Base-by-base conservation (phyloP, 441 rosid species). In the Erodium moschatum region DNA sequence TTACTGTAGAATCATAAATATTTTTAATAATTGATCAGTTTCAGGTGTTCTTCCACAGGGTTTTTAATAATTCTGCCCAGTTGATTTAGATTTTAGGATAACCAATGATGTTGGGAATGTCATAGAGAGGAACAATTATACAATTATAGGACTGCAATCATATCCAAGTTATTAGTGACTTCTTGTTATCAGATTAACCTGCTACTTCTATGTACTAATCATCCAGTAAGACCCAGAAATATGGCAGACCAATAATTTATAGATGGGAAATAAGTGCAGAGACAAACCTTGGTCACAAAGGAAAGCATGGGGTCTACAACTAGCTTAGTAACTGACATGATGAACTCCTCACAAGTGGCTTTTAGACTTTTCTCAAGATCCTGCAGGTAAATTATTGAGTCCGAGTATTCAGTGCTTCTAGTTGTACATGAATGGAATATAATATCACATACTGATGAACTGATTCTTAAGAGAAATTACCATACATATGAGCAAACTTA, bases 271-370 rank as follows among this genome's bases (percentile, higher is more conserved):
- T 29, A 64, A 63, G 68, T 52, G 67, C 60, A 70, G 72, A 69
- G 70, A 70, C 70, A 29, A 72, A 93, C 98, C 96, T 94, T 91
- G 77, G 97, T 81, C 19, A 82, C 91, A 81, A 91, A 91, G 18
- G 96, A 89, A 76, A 94, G 97, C 96, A 94, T 85, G 70, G 98
- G 96, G 80, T 94, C 98, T 70, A 91, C 98, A 66, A 91, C 89
- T 71, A 86, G 86, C 83, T 91, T 94, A 44, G 98, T 89, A 74
- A 89, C 93, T 64, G 91, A 83, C 97, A 94, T 91, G 67, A 91
- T 94, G 83, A 91, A 94, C 87, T 94, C 98, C 85, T 94, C 99
- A 62, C 97, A 94, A 54, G 97, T 91, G 75, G 92, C 81, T 80
- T 94, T 94, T 5, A 94, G 85, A 82, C 88, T 88, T 81, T 86